Percentiles rank a stretch among this genome's conserved stretches.
Conservation (phyloP, 768 basidiomycete genomes). For the Fomitopsis pulvina region DNA sequence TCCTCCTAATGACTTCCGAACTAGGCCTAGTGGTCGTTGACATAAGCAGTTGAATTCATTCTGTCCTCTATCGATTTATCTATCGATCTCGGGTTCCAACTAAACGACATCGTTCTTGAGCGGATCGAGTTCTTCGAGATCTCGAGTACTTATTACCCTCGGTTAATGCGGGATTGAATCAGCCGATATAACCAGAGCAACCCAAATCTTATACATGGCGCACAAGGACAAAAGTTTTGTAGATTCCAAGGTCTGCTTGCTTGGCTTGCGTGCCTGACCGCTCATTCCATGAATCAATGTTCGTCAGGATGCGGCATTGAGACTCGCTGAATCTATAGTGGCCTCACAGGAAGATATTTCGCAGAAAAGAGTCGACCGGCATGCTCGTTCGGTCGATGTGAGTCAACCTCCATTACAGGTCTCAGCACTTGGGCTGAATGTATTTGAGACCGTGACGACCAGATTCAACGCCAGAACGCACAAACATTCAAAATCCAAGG, state of each 20-base stretch:
- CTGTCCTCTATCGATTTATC: too few relatives aligned
- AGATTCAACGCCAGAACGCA: neutral
- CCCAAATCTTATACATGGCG: neutral
- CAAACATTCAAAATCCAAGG: neutral
- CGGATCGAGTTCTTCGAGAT: too few relatives aligned
- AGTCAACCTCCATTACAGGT: neutral
- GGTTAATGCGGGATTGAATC: too few relatives aligned
- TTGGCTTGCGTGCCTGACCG: neutral
- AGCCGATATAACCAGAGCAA: too few relatives aligned
- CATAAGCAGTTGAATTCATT: too few relatives aligned
- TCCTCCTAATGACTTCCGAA: too few relatives aligned
- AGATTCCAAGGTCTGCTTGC: neutral
- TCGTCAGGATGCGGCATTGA: constrained; percentile 3
- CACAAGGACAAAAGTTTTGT: neutral
- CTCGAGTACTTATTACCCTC: too few relatives aligned
- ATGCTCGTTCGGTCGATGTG: neutral
- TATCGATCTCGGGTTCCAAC: too few relatives aligned
- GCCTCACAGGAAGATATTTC: neutral
- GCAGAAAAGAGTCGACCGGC: neutral
- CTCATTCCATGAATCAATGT: neutral
- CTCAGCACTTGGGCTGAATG: neutral
- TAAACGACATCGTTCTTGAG: too few relatives aligned
- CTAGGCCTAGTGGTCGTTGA: too few relatives aligned
- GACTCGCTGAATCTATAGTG: neutral
- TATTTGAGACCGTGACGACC: neutral